phyloP scores from a whole-genome alignment of 495 filamentous ascomycete species.

The Penicillium taxi region DNA sequence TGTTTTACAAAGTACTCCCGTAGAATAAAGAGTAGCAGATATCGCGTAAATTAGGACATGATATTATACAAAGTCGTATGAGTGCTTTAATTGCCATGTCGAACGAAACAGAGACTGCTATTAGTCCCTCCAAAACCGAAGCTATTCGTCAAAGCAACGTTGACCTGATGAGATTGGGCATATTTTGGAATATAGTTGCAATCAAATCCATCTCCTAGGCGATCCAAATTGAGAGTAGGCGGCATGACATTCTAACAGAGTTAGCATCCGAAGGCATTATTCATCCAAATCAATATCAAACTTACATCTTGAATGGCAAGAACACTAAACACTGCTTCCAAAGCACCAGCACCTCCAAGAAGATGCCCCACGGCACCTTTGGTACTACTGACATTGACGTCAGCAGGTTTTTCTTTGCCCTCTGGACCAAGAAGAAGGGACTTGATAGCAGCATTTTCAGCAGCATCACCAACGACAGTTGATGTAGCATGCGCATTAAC shows the following conservation, averaged over 20 bases:
- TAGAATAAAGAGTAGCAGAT: no score
- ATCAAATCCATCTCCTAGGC: constrained; percentile 58
- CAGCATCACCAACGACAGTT: constrained; percentile 75
- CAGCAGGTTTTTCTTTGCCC: constrained; percentile 49
- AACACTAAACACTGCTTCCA: constrained; percentile 80
- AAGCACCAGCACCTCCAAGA: constrained; percentile 79
- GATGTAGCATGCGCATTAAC: constrained; percentile 94
- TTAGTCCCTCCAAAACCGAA: constrained; percentile 99
- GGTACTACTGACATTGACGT: constrained; percentile 82
- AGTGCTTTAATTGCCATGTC: constrained; percentile 11
- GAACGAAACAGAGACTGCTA: constrained; percentile 73
- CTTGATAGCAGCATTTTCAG: constrained; percentile 81
- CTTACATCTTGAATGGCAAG: constrained; percentile 68
- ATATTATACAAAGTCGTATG: no score
- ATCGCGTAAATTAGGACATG: no score
- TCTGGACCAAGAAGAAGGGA: constrained; percentile 64
- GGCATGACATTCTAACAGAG: constrained; percentile 61
- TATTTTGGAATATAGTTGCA: constrained; percentile 79
- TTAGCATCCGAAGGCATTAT: constrained; percentile 21
- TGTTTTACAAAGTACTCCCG: no score
- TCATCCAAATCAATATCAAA: constrained; percentile 8
- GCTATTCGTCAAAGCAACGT: constrained; percentile 82
- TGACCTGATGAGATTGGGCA: constrained; percentile 60
- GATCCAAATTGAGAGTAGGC: constrained; percentile 76
- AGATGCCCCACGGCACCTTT: constrained; percentile 93